Base-by-base conservation (phyloP, 306 rosid genomes). In the Lathyrus sativus region DNA sequence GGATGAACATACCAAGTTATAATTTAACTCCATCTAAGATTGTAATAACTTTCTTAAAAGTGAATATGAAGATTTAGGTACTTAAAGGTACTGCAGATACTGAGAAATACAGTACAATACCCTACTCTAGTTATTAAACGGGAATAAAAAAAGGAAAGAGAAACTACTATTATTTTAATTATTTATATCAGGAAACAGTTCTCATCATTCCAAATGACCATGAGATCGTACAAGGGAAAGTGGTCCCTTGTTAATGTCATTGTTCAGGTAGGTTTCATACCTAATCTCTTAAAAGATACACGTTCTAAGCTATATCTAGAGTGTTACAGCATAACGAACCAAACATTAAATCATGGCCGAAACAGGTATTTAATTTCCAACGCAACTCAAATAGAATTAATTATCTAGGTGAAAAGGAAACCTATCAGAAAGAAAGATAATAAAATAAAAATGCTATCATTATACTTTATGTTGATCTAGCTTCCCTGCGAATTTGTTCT, bases 401-500 rank as follows among this genome's bases (percentile, higher is more conserved):
- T 35, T 35, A 35, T 33, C 38, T 6, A 33, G 6, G 38, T 33
- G 9, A 35, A 26, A 26, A 35, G 39, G 37, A 35, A 35, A 1
- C 39, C 9, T 35, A 2, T 35, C 39, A 35, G 39, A 35, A 35
- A 35, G 9, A 35, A 35, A 35, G 39, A 35, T 1, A 7, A 68
- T 51, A 55, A 74, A 79, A 74, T 28, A 9, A 42, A 39, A 70
- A 74, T 68, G 71, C 46, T 70, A 58, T 66, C 71, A 65, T 71
- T 71, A 69, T 74, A 67, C 14, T 68, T 62, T 51, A 55, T 48
- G 50, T 48, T 74, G 38, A 69, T 69, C 57, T 71, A 50, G 13
- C 62, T 82, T 71, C 53, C 22, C 60, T 33, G 51, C 67, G 74
- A 65, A 53, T 58, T 58, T 78, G 79, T 74, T 77, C 72, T 45